A percentile compares a stretch with the other conserved stretches of the same genome.
Evolutionary conservation across 148 eudicot genomes (phyloP).

Genomic region (Rhododendron ovatum): DNA sequence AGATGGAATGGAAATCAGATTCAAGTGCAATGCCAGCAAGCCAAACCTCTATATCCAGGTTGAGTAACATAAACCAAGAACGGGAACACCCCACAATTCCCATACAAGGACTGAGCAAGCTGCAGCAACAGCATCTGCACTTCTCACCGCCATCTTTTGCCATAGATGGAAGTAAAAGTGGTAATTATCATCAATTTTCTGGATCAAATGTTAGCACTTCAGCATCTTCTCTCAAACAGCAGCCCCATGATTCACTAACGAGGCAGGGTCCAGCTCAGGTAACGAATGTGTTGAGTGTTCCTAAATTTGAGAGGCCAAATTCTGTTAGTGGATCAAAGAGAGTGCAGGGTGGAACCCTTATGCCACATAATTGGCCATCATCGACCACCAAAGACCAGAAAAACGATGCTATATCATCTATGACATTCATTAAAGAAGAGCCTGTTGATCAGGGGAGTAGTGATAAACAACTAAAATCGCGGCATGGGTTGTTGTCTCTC

Average conservation of each 20-base stretch:
- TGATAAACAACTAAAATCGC: constrained; percentile 46
- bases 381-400: constrained; percentile 41
- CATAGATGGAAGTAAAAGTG: constrained; percentile 48
- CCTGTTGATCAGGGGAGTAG: constrained; percentile 44
- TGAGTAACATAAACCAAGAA: constrained; percentile 26
- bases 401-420: constrained; percentile 34
- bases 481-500: constrained; percentile 37
- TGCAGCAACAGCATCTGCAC: constrained; percentile 72
- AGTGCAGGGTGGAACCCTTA: constrained; percentile 33
- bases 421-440: constrained; percentile 58
- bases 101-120: constrained; percentile 61
- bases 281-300: constrained; percentile 27
- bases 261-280: constrained; percentile 54
- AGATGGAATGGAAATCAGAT: constrained; percentile 42
- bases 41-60: constrained; percentile 33
- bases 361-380: constrained; percentile 49
- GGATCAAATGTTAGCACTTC: constrained; percentile 44
- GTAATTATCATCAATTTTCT: constrained; percentile 40
- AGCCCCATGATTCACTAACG: constrained; percentile 43
- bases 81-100: constrained; percentile 36
- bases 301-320: constrained; percentile 46
- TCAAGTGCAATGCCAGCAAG: constrained; percentile 47
- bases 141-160: constrained; percentile 65
- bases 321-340: constrained; percentile 40
- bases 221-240: constrained; percentile 44